A percentile compares a stretch with the other conserved stretches of the same genome.
These are phyloP conservation scores for Suillus placidus DNA, from an alignment of 768 basidiomycete species.

Conservation along the genomic window DNA sequence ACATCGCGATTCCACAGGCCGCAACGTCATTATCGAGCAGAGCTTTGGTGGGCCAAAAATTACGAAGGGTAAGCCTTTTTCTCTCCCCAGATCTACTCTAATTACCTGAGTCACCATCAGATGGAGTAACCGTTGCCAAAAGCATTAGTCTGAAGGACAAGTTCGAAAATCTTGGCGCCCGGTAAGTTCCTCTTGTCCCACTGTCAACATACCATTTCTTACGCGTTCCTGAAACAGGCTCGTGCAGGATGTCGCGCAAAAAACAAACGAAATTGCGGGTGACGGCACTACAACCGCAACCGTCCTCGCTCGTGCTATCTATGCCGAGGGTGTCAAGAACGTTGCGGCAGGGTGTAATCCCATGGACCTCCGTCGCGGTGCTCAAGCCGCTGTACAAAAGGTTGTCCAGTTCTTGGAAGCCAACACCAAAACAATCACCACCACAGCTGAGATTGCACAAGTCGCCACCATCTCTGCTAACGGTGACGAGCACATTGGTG, in stretches of 20 bases:
- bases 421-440: conserved; percentile 93
- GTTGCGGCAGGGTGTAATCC: conserved; percentile 99
- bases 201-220: background rate
- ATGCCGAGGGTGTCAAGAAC: conserved; percentile 98
- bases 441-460: conserved; percentile 96
- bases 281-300: conserved; percentile 99
- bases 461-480: conserved; percentile 94
- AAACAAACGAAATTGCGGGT: conserved; percentile 96
- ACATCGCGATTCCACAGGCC: conserved; percentile 48
- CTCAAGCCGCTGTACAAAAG: conserved; percentile 94
- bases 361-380: conserved; percentile 98
- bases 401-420: conserved; percentile 89
- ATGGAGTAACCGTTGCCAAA: conserved; percentile 98
- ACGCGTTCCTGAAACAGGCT: conserved; percentile 51
- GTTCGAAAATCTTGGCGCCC: conserved; percentile 98
- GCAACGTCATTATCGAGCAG: conserved; percentile 99
- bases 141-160: conserved; percentile 93
- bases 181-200: conserved; percentile 54
- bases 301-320: conserved; percentile 95
- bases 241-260: conserved; percentile 92
- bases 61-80: conserved; percentile 76
- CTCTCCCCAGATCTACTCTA: background rate
- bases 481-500: conserved; percentile 85
- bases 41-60: conserved; percentile 90
- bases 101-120: conserved; percentile 39